A percentile compares a stretch with the other conserved stretches of the same genome.
These are phyloP conservation scores for Magnusiomyces suaveolens DNA, from an alignment of 1,139 yeast species.

Conservation along the genomic window DNA sequence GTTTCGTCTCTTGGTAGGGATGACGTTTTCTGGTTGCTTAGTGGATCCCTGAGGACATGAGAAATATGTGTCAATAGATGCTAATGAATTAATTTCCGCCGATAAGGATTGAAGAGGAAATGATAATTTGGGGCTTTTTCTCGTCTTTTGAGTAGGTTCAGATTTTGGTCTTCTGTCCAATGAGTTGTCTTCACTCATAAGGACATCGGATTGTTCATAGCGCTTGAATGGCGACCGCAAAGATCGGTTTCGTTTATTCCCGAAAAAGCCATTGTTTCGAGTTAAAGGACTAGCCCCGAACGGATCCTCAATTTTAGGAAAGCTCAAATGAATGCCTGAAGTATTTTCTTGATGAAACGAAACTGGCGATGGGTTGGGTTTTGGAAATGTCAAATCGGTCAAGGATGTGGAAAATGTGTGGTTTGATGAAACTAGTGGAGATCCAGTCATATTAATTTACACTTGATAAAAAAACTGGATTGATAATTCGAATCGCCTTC, in stretches of 20 bases:
- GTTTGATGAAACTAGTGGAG: not conserved
- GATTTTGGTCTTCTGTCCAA: too few relatives aligned
- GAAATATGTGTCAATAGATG: not conserved
- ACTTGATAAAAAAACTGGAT: not conserved
- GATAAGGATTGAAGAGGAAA: not conserved
- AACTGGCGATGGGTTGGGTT: not conserved
- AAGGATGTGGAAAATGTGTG: not conserved
- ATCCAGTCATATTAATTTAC: not conserved
- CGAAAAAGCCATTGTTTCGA: constrained; percentile 15
- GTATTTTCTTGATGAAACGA: too few relatives aligned
- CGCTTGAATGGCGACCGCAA: not conserved
- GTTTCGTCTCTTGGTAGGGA: not conserved
- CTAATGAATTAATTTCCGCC: constrained; percentile 1
- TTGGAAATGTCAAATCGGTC: not conserved
- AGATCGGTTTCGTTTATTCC: not conserved
- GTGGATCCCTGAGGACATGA: not conserved
- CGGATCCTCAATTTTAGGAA: constrained; percentile 3
- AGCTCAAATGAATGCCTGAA: constrained; percentile 6
- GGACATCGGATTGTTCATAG: not conserved
- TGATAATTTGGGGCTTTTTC: not conserved
- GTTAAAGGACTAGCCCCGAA: constrained; percentile 15
- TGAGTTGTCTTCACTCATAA: not conserved
- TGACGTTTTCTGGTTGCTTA: not conserved
- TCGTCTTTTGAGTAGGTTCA: too few relatives aligned
- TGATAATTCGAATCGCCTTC: too few relatives aligned